phyloP scores from a whole-genome alignment of 176 grass and related monocot species.

The Carex scoparia region DNA sequence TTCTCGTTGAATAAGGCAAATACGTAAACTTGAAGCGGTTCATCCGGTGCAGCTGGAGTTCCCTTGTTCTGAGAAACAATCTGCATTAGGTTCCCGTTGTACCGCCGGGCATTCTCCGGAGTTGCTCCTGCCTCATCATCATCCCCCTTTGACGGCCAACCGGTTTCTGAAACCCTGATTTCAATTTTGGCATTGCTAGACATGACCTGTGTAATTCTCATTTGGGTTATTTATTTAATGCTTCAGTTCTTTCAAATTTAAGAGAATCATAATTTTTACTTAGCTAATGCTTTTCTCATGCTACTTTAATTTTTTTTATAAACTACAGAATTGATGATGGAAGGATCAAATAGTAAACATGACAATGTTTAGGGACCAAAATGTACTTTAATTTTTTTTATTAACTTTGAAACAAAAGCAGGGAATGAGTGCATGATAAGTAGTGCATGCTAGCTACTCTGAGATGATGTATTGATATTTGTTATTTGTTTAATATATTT shows the following conservation, averaged over 20 bases:
- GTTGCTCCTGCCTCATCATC: constrained; percentile 65
- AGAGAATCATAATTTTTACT: not conserved
- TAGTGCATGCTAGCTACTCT: not conserved
- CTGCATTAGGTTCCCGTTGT: constrained; percentile 83
- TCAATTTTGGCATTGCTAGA: constrained; percentile 33
- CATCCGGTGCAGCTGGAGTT: constrained; percentile 45
- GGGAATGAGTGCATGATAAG: not conserved
- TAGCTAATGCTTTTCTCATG: no score
- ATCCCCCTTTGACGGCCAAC: constrained; percentile 83
- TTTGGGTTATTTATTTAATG: not conserved
- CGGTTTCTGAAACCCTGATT: constrained; percentile 77
- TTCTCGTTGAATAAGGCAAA: constrained; percentile 95
- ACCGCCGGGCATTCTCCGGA: constrained; percentile 58
- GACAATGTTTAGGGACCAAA: not conserved
- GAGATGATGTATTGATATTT: not conserved
- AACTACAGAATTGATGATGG: not conserved
- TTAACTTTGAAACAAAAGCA: not conserved
- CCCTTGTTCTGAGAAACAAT: constrained; percentile 59
- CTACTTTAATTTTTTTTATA: no score
- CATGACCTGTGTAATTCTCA: constrained; percentile 1
- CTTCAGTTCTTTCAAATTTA: not conserved
- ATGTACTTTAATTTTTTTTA: not conserved
- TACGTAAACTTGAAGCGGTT: constrained; percentile 70
- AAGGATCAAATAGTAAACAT: not conserved
- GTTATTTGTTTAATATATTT: constrained; percentile 1